Evolutionary conservation across 495 filamentous ascomycete species (phyloP).

Genomic region (Pyrenopolyporus hunteri): DNA sequence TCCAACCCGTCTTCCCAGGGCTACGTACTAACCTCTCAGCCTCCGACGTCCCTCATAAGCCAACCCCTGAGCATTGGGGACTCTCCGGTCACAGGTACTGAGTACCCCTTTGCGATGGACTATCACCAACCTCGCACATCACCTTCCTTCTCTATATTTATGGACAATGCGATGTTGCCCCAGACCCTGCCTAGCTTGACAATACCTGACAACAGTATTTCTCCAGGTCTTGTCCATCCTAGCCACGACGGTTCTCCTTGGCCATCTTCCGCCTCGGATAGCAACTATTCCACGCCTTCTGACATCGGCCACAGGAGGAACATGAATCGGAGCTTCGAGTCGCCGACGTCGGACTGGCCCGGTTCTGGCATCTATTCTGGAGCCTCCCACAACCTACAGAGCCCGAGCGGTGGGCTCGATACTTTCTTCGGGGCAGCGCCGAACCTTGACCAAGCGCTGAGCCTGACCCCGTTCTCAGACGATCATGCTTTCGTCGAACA

Average conservation of each 20-base stretch:
- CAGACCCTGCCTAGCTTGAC: constrained; percentile 37
- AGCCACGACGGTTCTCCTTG: constrained; percentile 52
- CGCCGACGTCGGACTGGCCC: constrained; percentile 37
- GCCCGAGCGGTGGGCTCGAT: constrained; percentile 36
- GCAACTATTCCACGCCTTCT: constrained; percentile 57
- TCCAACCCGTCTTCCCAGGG: constrained; percentile 20
- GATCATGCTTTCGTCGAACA: constrained; percentile 36
- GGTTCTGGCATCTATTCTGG: constrained; percentile 15
- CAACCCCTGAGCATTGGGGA: constrained; percentile 36
- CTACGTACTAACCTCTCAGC: constrained; percentile 28
- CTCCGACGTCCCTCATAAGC: constrained; percentile 5
- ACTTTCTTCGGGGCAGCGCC: constrained; percentile 31
- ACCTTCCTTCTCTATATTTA: constrained; percentile 27
- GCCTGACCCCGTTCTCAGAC: constrained; percentile 31
- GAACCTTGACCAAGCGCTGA: constrained; percentile 33
- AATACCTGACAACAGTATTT: constrained; percentile 42
- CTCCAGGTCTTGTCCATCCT: constrained; percentile 39
- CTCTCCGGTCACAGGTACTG: constrained; percentile 30
- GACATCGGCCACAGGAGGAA: constrained; percentile 39
- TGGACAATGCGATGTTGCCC: constrained; percentile 27
- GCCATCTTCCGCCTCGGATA: constrained; percentile 56
- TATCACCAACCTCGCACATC: constrained; percentile 37
- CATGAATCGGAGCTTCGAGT: constrained; percentile 26
- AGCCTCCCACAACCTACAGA: constrained; percentile 32
- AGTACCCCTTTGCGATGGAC: constrained; percentile 18